Evolutionary conservation across 2,329 filamentous ascomycete genomes (phyloP), one percentile per base, ranked within the genome.

Genomic region (Byssochlamys sp.): DNA sequence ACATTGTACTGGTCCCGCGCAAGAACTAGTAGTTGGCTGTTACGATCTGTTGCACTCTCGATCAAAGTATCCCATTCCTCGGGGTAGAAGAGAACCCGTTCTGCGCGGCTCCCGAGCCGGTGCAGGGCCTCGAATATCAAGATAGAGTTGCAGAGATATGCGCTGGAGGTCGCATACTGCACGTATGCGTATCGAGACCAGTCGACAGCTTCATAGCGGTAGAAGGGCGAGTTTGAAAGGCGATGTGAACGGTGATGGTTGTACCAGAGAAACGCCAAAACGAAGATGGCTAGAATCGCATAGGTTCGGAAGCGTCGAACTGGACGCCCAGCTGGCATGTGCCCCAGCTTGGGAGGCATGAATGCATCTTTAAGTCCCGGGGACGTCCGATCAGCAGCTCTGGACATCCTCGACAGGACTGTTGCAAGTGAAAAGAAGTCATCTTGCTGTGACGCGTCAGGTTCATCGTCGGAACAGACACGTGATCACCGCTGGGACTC

Each of bases 1-100:
- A 78, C 80, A 7, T 77, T 74, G 67, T 81, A 83, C 24, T 71
- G 66, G 55, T 78, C 73, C 60, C 73, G 71, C 25, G 81, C 81
- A 62, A 79, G 60, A 4, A 74, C 63, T 12, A 83, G 67, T 59
- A 83, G 65, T 60, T 79, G 76, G 58, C 77, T 77, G 39, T 69
- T 64, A 14, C 72, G 68, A 59, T 72, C 70, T 31, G 57, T 59
- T 14, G 64, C 61, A 53, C 62, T 62, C 10, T 69, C 65, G 3
- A 73, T 61, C 3, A 66, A 52, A 49, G 72, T 60, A 60, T 74
- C 71, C 73, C 74, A 75, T 24, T 68, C 61, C n/a, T 71, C 62
- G 1, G 75, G 75, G 56, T 75, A 77, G 55, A 76, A 73, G 28
- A 77, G 62, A 9, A 77, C 61, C 4, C 73, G 68, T 19, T 74